phyloP scores from a whole-genome alignment of 495 filamentous ascomycete species.

The Penicillium cinerascens region DNA sequence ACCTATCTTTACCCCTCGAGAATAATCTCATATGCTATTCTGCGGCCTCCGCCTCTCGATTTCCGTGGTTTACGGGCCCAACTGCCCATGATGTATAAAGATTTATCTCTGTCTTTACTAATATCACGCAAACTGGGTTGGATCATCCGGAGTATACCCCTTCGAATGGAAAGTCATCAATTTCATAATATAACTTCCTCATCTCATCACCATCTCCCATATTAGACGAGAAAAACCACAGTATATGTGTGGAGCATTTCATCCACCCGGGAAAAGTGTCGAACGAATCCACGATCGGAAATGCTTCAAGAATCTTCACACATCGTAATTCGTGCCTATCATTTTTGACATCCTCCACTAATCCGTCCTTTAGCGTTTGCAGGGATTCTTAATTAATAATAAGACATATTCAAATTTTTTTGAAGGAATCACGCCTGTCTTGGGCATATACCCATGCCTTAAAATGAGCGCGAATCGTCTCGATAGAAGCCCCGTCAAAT shows the following conservation, averaged over 20 bases:
- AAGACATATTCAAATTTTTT: not conserved
- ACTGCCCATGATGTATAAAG: not conserved
- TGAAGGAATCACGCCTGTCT: not conserved
- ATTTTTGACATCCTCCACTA: conserved; percentile 2
- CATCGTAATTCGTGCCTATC: conserved; percentile 1
- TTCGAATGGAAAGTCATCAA: too few species aligned
- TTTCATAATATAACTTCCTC: not conserved
- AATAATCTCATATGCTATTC: conserved; percentile 59
- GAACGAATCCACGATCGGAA: not conserved
- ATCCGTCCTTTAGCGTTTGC: too few species aligned
- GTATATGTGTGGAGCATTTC: not conserved
- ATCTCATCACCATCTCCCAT: conserved; percentile 1
- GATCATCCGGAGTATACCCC: too few species aligned
- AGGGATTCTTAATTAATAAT: too few species aligned
- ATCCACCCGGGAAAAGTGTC: conserved; percentile 4
- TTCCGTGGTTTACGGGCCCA: not conserved
- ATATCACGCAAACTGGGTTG: too few species aligned
- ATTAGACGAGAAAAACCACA: not conserved
- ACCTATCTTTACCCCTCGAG: conserved; percentile 55
- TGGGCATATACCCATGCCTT: not conserved
- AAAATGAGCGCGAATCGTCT: not conserved
- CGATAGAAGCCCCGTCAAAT: not conserved
- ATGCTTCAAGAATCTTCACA: conserved; percentile 2
- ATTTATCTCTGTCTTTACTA: too few species aligned
- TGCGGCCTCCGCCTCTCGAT: conserved; percentile 50